phyloP scores from a whole-genome alignment of 2,329 filamentous ascomycete species.

The Nigrospora oryzae region DNA sequence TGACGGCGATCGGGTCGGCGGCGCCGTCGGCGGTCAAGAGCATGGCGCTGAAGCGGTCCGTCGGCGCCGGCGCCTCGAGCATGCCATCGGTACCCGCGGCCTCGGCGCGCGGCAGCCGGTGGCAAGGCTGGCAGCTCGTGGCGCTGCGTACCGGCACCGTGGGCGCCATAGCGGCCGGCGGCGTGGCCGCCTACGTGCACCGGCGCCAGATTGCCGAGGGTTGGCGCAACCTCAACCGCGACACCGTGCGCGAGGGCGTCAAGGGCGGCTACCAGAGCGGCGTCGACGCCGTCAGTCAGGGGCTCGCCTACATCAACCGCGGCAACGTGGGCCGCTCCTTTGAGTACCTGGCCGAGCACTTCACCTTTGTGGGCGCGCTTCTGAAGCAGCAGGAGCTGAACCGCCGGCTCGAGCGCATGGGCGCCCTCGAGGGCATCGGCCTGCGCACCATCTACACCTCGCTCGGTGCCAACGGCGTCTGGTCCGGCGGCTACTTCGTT shows the following conservation, averaged over 20 bases:
- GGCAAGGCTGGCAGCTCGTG: slow-evolving; percentile 51
- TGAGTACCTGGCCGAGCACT: slow-evolving; percentile 71
- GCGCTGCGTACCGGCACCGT: slow-evolving; percentile 77
- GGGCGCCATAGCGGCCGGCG: slow-evolving; percentile 71
- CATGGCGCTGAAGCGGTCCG: slow-evolving; percentile 22
- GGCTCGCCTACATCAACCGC: slow-evolving; percentile 47
- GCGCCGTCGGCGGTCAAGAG: slow-evolving; percentile 34
- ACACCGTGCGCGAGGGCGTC: slow-evolving; percentile 35
- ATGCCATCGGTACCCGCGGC: slow-evolving; percentile 9
- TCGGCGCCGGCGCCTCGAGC: slow-evolving; percentile 5
- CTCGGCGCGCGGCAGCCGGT: slow-evolving; percentile 21
- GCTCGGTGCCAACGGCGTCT: slow-evolving; percentile 62
- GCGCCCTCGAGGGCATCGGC: slow-evolving; percentile 53
- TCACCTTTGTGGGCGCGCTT: slow-evolving; percentile 78
- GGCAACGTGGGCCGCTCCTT: slow-evolving; percentile 60
- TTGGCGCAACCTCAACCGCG: slow-evolving; percentile 37
- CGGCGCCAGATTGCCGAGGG: slow-evolving; percentile 55
- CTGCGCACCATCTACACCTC: slow-evolving; percentile 71
- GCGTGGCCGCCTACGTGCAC: slow-evolving; percentile 73
- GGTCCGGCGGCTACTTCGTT: slow-evolving; percentile 50
- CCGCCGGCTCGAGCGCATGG: slow-evolving; percentile 55
- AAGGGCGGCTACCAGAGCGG: slow-evolving; percentile 39
- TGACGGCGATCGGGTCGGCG: slow-evolving; percentile 42
- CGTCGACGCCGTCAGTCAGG: slow-evolving; percentile 41
- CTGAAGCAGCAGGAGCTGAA: slow-evolving; percentile 65